Conservation (phyloP, 495 filamentous ascomycete genomes). For the Aspergillus taichungensis region DNA sequence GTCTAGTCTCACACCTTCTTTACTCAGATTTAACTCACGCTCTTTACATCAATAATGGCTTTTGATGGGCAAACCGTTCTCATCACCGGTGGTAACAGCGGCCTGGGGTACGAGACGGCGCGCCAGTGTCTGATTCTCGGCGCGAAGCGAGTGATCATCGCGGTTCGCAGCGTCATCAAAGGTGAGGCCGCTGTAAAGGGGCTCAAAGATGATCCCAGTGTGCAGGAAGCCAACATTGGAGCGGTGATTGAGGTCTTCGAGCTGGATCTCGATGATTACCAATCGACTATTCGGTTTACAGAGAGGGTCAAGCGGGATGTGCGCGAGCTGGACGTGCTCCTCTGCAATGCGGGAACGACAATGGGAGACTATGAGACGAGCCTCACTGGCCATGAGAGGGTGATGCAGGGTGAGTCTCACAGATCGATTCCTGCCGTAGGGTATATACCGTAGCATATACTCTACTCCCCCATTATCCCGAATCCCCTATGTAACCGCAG, state of each 20-base stretch:
- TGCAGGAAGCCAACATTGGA: background rate
- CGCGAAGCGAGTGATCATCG: constrained; percentile 16
- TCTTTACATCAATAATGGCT: background rate
- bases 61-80: constrained; percentile 34
- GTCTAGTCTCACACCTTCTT: too few relatives aligned
- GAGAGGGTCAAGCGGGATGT: constrained; percentile 8
- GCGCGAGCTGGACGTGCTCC: constrained; percentile 10
- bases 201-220: constrained; percentile 7
- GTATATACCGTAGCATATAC: too few relatives aligned
- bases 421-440: too few relatives aligned
- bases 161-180: constrained; percentile 13
- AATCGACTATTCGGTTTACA: constrained; percentile 6
- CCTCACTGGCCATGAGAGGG: constrained; percentile 14
- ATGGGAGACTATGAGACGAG: constrained; percentile 8
- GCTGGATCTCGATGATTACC: constrained; percentile 15
- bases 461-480: too few relatives aligned
- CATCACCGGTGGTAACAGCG: constrained; percentile 45
- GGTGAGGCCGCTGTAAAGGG: constrained; percentile 12
- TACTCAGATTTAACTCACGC: too few relatives aligned
- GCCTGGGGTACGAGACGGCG: constrained; percentile 43
- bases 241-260: constrained; percentile 7
- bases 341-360: constrained; percentile 13
- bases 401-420: constrained; percentile 14
- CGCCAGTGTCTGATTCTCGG: constrained; percentile 20
- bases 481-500: background rate